phyloP scores from a whole-genome alignment of 106 monocot species.

The Hemerocallis citrina region DNA sequence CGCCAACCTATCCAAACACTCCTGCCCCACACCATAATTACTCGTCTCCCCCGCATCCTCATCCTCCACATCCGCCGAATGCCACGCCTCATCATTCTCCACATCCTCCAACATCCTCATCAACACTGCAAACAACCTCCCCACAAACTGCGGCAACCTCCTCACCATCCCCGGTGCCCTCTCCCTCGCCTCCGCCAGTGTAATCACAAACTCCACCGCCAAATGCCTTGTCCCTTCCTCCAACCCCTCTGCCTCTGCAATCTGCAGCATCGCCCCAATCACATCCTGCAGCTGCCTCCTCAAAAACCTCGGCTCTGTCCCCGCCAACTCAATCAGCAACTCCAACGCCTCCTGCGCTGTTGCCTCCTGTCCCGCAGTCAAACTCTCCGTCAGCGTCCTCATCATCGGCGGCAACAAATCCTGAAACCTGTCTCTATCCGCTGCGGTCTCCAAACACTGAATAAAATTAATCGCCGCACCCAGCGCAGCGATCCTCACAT shows the following conservation, averaged over 20 bases:
- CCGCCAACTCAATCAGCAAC: conserved; percentile 70
- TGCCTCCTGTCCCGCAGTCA: conserved; percentile 68
- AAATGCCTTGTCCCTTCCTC: conserved; percentile 84
- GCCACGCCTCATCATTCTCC: conserved; percentile 78
- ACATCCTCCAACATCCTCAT: conserved; percentile 84
- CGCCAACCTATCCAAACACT: conserved; percentile 69
- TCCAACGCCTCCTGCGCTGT: conserved; percentile 76
- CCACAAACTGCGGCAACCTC: conserved; percentile 59
- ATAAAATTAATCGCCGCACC: conserved; percentile 60
- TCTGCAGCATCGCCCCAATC: conserved; percentile 69
- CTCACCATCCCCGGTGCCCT: conserved; percentile 84
- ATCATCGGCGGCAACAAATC: conserved; percentile 82
- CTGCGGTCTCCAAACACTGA: conserved; percentile 48
- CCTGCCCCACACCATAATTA: conserved; percentile 76
- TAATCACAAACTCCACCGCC: conserved; percentile 83
- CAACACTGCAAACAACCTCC: conserved; percentile 67
- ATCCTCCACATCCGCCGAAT: conserved; percentile 57
- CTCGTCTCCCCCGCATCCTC: conserved; percentile 84
- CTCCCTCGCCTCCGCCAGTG: conserved; percentile 82
- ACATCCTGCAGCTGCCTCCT: conserved; percentile 60
- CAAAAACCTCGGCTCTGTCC: conserved; percentile 59
- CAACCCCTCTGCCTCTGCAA: conserved; percentile 55
- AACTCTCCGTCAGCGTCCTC: conserved; percentile 64
- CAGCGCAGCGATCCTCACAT: conserved; percentile 73
- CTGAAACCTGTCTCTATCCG: conserved; percentile 53